Evolutionary conservation across 768 basidiomycete genomes (phyloP), one percentile per base, ranked within the genome.

Genomic region (Coprinopsis strossmayeri): DNA sequence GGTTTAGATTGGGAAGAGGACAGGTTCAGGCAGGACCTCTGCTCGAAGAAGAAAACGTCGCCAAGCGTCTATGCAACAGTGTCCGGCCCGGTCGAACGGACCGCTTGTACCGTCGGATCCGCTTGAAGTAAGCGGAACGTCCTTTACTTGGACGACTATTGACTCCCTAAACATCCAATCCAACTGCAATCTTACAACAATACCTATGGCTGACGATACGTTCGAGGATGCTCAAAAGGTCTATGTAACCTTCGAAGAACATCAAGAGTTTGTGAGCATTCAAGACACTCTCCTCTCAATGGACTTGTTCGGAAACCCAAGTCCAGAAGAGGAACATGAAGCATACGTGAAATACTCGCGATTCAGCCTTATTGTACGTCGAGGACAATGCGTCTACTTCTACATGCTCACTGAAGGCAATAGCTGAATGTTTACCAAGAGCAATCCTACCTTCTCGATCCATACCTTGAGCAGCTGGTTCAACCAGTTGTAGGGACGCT

Each of bases 381-480:
- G 28, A 3, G 25, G 12, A 18, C 13, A 20, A n/a, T 20, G 20
- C 27, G n/a, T 27, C 46, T 24, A 27, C n/a, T 27, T 27, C 15
- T 37, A 15, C 32, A 25, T 15, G n/a, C 20, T 25, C 24, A 45
- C 13, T 26, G 27, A 32, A 24, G 11, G 5, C 12, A 27, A 21
- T 51, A 97, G 95, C 76, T 97, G 24, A 79, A 80, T 60, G 79
- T 84, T 60, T 97, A 95, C 60, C 93, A 95, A 62, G 94, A 98
- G 53, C 91, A 95, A 56, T 75, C 93, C 2, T 90, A 92, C 63
- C 77, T 99, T 2, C 73, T 98, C 11, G 96, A 99, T 63, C 93
- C 95, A 30, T 84, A 77, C 56, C 74, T 99, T 17, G 89, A 94
- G 59, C 61, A 69, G 26, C 78, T 99, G 48, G 78, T 96, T 9